Conservation (phyloP, 2,329 filamentous ascomycete species). For the Beauveria australis region DNA sequence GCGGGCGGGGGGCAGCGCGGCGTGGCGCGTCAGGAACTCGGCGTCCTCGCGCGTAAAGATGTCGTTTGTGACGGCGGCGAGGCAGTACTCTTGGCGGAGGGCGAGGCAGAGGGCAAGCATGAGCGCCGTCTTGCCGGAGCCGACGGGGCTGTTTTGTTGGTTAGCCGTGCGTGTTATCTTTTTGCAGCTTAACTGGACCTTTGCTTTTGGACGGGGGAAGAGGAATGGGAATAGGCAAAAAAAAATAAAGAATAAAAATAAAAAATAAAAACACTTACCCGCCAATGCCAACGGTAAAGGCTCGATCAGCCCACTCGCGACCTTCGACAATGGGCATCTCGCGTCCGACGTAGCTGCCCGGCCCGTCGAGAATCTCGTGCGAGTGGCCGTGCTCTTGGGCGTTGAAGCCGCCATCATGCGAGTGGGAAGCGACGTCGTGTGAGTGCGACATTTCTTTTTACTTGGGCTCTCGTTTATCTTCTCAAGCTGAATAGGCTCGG, state of each 20-base stretch:
- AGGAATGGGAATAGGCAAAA: background rate
- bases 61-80: conserved; percentile 96
- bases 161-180: background rate
- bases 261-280: conserved; percentile 51
- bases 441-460: conserved; percentile 28
- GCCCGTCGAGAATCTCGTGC: conserved; percentile 90
- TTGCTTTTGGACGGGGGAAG: too few species aligned
- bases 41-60: conserved; percentile 98
- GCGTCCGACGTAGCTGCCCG: conserved; percentile 78
- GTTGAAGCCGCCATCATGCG: conserved; percentile 49
- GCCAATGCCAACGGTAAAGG: conserved; percentile 96
- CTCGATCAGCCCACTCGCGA: conserved; percentile 76
- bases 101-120: conserved; percentile 90
- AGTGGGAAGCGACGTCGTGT: conserved; percentile 48
- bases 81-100: conserved; percentile 71
- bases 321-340: conserved; percentile 93
- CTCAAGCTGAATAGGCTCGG: background rate
- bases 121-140: conserved; percentile 92
- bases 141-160: conserved; percentile 62
- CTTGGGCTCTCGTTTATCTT: background rate
- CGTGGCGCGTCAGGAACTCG: conserved; percentile 86
- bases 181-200: background rate
- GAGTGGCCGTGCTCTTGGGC: conserved; percentile 79
- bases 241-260: too few species aligned
- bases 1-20: conserved; percentile 70